These are phyloP conservation scores for Solanum sitiens DNA, from an alignment of 257 asterid genomes.

Conservation along the genomic window DNA sequence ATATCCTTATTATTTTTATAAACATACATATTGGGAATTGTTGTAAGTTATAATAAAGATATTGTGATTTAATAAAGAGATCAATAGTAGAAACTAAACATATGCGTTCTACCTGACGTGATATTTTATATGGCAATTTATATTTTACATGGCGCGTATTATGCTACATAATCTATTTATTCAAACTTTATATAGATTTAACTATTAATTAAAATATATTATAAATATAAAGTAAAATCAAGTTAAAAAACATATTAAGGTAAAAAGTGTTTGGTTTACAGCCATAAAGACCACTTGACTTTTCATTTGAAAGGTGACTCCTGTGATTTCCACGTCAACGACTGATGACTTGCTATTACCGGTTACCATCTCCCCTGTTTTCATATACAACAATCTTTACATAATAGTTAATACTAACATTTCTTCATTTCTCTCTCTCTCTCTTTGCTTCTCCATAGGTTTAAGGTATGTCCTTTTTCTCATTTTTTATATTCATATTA, in stretches of 20 bases:
- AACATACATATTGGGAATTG: no score
- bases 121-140: no score
- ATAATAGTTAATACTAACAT: not conserved
- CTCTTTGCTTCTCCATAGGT: not conserved
- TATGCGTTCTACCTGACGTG: fast-evolving
- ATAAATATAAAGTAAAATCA: no score
- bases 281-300: not conserved
- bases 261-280: not conserved
- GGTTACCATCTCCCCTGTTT: not conserved
- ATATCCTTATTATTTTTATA: no score
- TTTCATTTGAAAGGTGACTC: not conserved
- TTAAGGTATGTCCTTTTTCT: not conserved
- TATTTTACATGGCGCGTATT: no score
- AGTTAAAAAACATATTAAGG: no score
- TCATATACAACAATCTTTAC: not conserved
- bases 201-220: no score
- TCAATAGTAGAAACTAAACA: no score
- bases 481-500: not conserved
- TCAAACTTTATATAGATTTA: no score
- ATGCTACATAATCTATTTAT: no score
- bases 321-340: not conserved
- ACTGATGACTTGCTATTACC: not conserved
- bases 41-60: no score
- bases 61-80: no score
- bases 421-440: not conserved